A percentile compares a stretch with the other conserved stretches of the same genome.
phyloP scores from a whole-genome alignment of 1,139 yeast species.

The Hyphopichia wangnamkhiaoensis region DNA sequence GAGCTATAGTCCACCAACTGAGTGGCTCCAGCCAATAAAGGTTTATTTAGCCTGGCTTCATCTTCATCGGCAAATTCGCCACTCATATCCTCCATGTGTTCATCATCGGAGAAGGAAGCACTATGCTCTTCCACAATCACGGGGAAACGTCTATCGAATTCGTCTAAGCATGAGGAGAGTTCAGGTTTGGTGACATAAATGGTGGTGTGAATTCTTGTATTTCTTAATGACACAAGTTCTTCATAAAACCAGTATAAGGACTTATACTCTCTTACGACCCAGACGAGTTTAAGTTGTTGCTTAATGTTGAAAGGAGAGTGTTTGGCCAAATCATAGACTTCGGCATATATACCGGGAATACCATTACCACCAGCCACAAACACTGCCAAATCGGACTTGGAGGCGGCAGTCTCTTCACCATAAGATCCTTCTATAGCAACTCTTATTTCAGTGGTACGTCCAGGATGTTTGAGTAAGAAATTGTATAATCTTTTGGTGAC shows the following conservation, averaged over 20 bases:
- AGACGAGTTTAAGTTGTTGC: conserved; percentile 39
- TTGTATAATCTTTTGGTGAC: conserved; percentile 33
- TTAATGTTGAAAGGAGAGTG: conserved; percentile 13
- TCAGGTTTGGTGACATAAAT: conserved; percentile 49
- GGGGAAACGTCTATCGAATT: conserved; percentile 14
- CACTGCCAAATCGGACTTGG: conserved; percentile 34
- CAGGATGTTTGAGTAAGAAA: conserved; percentile 25
- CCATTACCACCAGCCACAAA: conserved; percentile 52
- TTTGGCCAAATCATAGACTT: conserved; percentile 28
- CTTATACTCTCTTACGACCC: conserved; percentile 52
- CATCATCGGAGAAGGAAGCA: conserved; percentile 3
- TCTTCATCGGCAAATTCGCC: conserved; percentile 1
- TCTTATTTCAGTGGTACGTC: conserved; percentile 23
- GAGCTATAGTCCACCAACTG: conserved; percentile 3
- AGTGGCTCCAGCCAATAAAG: conserved; percentile 1
- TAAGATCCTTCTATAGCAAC: conserved; percentile 51
- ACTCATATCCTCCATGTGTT: background rate
- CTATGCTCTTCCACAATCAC: conserved; percentile 6
- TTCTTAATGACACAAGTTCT: conserved; percentile 41
- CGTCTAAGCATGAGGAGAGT: conserved; percentile 16
- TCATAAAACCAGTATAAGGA: conserved; percentile 52
- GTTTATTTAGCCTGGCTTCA: conserved; percentile 4
- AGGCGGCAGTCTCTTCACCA: conserved; percentile 39
- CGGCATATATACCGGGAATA: conserved; percentile 49
- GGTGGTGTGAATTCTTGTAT: conserved; percentile 31